These are phyloP conservation scores for Zarea fungicola DNA, from an alignment of 2,329 filamentous ascomycete species.

Conservation along the genomic window DNA sequence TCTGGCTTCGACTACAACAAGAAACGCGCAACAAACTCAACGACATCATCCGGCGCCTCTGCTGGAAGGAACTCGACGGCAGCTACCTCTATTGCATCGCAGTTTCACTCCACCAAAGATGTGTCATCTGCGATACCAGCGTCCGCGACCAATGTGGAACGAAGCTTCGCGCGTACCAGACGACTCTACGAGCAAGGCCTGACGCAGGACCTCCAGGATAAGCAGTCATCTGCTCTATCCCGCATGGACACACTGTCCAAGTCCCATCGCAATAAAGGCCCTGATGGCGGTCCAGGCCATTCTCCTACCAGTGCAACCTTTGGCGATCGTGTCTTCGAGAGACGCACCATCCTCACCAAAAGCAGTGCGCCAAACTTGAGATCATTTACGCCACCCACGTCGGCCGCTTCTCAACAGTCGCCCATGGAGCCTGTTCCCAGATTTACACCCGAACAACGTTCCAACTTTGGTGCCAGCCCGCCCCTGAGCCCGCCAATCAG, in stretches of 20 bases:
- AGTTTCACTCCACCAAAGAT: conserved; percentile 51
- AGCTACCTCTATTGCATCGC: conserved; percentile 72
- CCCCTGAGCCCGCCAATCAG: conserved; percentile 55
- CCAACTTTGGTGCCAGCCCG: conserved; percentile 29
- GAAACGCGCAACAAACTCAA: conserved; percentile 83
- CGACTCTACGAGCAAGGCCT: conserved; percentile 80
- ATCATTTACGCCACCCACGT: conserved; percentile 45
- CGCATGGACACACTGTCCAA: conserved; percentile 73
- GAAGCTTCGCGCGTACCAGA: conserved; percentile 63
- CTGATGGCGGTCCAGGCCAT: conserved; percentile 41
- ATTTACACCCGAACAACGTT: conserved; percentile 29
- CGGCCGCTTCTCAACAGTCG: conserved; percentile 33
- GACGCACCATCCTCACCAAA: conserved; percentile 44
- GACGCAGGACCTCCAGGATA: conserved; percentile 72
- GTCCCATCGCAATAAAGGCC: conserved; percentile 45
- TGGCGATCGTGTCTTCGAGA: conserved; percentile 42
- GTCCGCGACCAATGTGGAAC: conserved; percentile 45
- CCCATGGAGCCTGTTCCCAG: conserved; percentile 33
- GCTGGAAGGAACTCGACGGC: conserved; percentile 75
- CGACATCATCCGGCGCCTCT: conserved; percentile 64
- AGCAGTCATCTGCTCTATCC: conserved; percentile 71
- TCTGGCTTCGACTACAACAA: conserved; percentile 60
- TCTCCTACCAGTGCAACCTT: conserved; percentile 41
- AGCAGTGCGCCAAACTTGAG: conserved; percentile 66
- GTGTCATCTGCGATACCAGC: conserved; percentile 32